Base-by-base conservation (phyloP, 768 basidiomycete species). In the Termitomyces sp. region DNA sequence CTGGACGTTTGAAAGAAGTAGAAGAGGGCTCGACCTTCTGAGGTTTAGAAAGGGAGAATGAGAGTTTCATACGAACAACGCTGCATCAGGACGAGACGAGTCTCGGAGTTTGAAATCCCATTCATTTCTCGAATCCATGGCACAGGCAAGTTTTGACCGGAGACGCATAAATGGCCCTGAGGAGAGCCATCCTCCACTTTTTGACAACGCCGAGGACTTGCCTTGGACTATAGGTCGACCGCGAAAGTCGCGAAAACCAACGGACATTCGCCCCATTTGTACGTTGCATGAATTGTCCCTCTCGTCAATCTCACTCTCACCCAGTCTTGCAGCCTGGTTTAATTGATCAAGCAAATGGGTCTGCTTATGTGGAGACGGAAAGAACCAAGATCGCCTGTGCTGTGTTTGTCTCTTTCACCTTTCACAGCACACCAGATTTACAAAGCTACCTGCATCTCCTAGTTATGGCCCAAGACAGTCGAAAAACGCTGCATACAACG, bases 381-480 rank as follows among this genome's bases (percentile, higher is more conserved):
- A 81, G 81, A 52, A 91, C 91, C 0, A 99, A 99, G 73, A 85
- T 99, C 59, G 94, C 94, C 5, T 97, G 94, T 67, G 94, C 97
- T 39, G 91, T 98, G 95, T 98, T 63, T 64, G 89, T 80, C 27
- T 38, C 53, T 56, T 49, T 33, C 41, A n/a, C 39, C 10, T 51
- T 56, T 39, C 20, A 38, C 41, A 50, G 11, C 47, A 42, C 18
- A 45, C 32, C 51, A 23, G 45, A 54, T 35, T 52, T 56, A 48
- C 41, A 54, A 56, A 41, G 40, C 7, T 32, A 25, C 47, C 58
- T 33, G 16, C 53, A 49, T 38, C 29, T 43, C 50, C 39, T 57
- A 91, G 90, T 23, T 93, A 92, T 69, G 89, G 91, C 4, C 91
- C 91, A 18, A 84, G 91, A 53, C 91, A 93, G 64, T 85, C 88